phyloP scores from a whole-genome alignment of 257 asterid species.

The Solanum virginianum region DNA sequence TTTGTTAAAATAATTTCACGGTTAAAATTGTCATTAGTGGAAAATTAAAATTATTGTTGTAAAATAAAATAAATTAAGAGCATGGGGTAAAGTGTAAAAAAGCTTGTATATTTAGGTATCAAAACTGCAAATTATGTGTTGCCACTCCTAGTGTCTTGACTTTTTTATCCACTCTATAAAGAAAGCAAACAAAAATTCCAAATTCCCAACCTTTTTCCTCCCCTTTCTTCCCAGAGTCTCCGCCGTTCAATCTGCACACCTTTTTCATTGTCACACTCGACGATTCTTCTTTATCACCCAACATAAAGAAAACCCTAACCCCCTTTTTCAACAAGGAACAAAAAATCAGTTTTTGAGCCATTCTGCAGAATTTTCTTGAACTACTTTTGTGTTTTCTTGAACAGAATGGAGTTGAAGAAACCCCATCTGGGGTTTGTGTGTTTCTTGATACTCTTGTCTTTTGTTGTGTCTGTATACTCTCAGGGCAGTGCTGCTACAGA shows the following conservation, averaged over 20 bases:
- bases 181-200: neutral
- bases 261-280: too few relatives aligned
- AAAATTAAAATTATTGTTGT: too few relatives aligned
- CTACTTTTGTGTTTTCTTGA: neutral
- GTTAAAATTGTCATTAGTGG: too few relatives aligned
- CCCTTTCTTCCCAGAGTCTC: constrained; percentile 7
- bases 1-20: too few relatives aligned
- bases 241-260: constrained; percentile 19
- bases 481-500: constrained; percentile 10
- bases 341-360: neutral
- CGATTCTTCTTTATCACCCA: neutral
- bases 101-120: neutral
- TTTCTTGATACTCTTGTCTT: neutral
- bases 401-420: constrained; percentile 4
- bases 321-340: neutral
- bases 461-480: neutral
- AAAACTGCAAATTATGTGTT: neutral
- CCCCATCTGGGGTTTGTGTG: neutral
- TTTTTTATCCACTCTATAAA: neutral
- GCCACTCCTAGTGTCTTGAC: neutral
- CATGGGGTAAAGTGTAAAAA: neutral
- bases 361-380: neutral
- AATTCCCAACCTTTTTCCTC: neutral
- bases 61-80: neutral
- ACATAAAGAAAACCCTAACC: neutral